phyloP scores from a whole-genome alignment of 2,329 filamentous ascomycete genomes.

The Claviceps pazoutovae region DNA sequence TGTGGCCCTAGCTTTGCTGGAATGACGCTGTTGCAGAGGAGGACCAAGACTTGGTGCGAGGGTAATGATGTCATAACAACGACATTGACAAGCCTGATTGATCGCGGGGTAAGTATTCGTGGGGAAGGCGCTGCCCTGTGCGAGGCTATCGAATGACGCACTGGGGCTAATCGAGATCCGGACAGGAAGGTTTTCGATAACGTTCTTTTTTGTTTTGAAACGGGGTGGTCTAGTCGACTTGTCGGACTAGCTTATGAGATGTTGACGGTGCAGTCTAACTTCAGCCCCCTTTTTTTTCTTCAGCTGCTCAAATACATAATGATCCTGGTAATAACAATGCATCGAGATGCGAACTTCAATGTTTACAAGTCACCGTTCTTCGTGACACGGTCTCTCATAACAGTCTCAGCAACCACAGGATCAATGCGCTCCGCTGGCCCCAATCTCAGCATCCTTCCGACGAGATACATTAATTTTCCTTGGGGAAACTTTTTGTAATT shows the following conservation, averaged over 20 bases:
- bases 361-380: background rate
- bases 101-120: slow-evolving; percentile 6
- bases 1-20: background rate
- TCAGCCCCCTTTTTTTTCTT: too few relatives aligned
- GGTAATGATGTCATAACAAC: slow-evolving; percentile 7
- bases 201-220: background rate
- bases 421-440: slow-evolving; percentile 42
- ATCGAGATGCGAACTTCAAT: too few relatives aligned
- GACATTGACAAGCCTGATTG: background rate
- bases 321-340: too few relatives aligned
- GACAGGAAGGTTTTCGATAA: background rate
- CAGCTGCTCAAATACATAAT: too few relatives aligned
- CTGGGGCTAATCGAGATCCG: background rate
- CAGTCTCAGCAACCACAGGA: slow-evolving; percentile 33
- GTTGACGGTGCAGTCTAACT: too few relatives aligned
- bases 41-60: background rate
- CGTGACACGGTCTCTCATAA: slow-evolving; percentile 25
- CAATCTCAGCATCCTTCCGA: slow-evolving; percentile 43
- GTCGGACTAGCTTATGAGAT: too few relatives aligned
- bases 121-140: background rate
- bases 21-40: background rate
- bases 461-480: slow-evolving; percentile 46
- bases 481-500: slow-evolving; percentile 32
- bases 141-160: slow-evolving; percentile 1
- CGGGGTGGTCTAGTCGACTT: background rate